Evolutionary conservation across 352 stramenopile species (phyloP), one percentile per base, ranked within the genome.

Genomic region (Phytopythium vexans): DNA sequence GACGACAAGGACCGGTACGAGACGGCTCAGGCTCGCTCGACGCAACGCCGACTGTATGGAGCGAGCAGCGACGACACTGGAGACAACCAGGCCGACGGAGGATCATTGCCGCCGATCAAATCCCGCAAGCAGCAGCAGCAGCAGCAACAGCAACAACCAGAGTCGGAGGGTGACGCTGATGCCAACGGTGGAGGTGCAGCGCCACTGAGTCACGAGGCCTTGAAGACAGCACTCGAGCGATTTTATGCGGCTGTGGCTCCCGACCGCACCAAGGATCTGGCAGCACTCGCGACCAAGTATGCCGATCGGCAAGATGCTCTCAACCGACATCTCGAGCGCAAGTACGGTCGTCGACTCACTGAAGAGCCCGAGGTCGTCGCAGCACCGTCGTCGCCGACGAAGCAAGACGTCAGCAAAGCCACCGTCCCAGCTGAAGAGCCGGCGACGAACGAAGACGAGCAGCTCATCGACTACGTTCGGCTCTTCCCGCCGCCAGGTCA

Each of bases 1-100:
- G 67, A 81, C 27, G 92, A 97, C 57, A 92, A 94, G 59, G 66
- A 77, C 12, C 59, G 61, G 6, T 97, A 95, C 60, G 77, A 96
- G 48, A 49, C 48, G 7, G 70, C 87, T 35, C 72, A 92, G 49
- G 59, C 73, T 34, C 88, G 74, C 31, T 73, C 74, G 32, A 72
- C 80, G 39, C 82, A 90, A 37, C 58, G 52, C 41, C 70, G 84
- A 27, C 64, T 94, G 7, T 94, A 94, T 32, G 80, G 82, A 6
- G 66, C 21, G 27, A 14, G 43, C 54, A 2, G 53, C 45, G 4
- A 54, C 52, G 8, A 35, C 31, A 7, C n/a, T 41, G 9, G 55
- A 55, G 4, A 79, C 27, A 69, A 71, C 48, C 64, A 74, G 12
- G 33, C 37, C 14, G 33, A 27, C 41, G 36, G 51, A 57, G 3